A percentile compares a stretch with the other conserved stretches of the same genome.
Evolutionary conservation across 2,329 filamentous ascomycete genomes (phyloP).

Genomic region (Trichophyton equinum): DNA sequence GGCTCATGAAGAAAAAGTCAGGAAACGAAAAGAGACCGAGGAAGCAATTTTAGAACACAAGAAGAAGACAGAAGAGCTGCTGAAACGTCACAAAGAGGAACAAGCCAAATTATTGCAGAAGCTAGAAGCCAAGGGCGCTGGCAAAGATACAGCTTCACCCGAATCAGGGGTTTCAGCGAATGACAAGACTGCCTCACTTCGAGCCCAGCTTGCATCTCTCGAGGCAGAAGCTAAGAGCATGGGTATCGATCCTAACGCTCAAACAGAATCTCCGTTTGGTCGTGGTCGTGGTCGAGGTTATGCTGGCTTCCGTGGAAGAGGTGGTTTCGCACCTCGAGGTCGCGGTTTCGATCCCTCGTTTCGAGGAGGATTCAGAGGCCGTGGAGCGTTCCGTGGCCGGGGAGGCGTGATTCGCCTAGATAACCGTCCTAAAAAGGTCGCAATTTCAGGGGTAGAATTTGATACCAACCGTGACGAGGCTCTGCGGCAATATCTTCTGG

Average conservation of each 20-base stretch:
- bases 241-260: slow-evolving; percentile 37
- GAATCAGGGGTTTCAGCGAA: slow-evolving; percentile 17
- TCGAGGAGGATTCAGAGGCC: slow-evolving; percentile 32
- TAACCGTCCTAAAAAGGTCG: slow-evolving; percentile 44
- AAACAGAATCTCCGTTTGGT: slow-evolving; percentile 17
- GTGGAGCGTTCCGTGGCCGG: slow-evolving; percentile 29
- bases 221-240: slow-evolving; percentile 44
- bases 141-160: slow-evolving; percentile 19
- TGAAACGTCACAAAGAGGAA: slow-evolving; percentile 45
- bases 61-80: slow-evolving; percentile 36
- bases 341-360: slow-evolving; percentile 30
- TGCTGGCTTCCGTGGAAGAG: slow-evolving; percentile 25
- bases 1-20: slow-evolving; percentile 42
- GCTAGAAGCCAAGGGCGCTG: slow-evolving; percentile 32
- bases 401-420: slow-evolving; percentile 45
- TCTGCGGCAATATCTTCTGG: slow-evolving; percentile 44
- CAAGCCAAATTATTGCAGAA: slow-evolving; percentile 38
- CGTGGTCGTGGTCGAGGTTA: slow-evolving; percentile 19
- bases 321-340: slow-evolving; percentile 18
- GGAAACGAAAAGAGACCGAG: slow-evolving; percentile 41
- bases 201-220: slow-evolving; percentile 42
- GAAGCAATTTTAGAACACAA: slow-evolving; percentile 42
- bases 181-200: slow-evolving; percentile 41
- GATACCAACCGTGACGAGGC: slow-evolving; percentile 42
- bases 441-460: slow-evolving; percentile 37